phyloP scores from a whole-genome alignment of 1,284 basidiomycete genomes.

The Rhizoctonia solani region DNA sequence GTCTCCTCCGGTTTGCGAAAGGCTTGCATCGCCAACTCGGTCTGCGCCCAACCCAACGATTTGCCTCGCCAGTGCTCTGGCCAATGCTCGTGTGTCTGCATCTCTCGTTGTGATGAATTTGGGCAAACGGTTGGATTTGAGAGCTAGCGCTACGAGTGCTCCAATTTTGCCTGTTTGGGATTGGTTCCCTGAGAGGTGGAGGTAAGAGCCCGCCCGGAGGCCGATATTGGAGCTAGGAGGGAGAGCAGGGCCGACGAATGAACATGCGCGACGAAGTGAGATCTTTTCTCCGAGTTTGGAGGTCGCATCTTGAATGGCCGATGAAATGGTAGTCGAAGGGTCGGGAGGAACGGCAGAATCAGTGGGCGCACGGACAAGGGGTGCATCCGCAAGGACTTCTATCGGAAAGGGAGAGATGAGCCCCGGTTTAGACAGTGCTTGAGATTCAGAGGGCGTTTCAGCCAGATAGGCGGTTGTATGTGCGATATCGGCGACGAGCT shows the following conservation, averaged over 20 bases:
- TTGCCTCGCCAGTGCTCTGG: constrained; percentile 80
- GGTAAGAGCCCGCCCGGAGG: constrained; percentile 75
- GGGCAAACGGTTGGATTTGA: constrained; percentile 54
- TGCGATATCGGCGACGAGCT: constrained; percentile 79
- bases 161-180: constrained; percentile 68
- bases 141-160: constrained; percentile 64
- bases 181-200: constrained; percentile 58
- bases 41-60: constrained; percentile 82
- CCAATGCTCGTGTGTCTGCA: constrained; percentile 64
- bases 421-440: constrained; percentile 43
- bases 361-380: constrained; percentile 57
- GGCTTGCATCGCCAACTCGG: constrained; percentile 51
- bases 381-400: constrained; percentile 66
- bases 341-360: constrained; percentile 39
- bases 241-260: constrained; percentile 66
- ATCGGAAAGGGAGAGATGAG: constrained; percentile 52
- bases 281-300: constrained; percentile 92
- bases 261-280: constrained; percentile 71
- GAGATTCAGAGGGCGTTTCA: constrained; percentile 50
- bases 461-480: constrained; percentile 84
- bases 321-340: constrained; percentile 60
- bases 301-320: constrained; percentile 78
- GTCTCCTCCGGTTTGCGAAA: constrained; percentile 43
- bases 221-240: constrained; percentile 51
- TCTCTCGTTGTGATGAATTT: constrained; percentile 51